Base-by-base conservation (phyloP, 2,329 filamentous ascomycete species). In the Xylariaceae sp. region DNA sequence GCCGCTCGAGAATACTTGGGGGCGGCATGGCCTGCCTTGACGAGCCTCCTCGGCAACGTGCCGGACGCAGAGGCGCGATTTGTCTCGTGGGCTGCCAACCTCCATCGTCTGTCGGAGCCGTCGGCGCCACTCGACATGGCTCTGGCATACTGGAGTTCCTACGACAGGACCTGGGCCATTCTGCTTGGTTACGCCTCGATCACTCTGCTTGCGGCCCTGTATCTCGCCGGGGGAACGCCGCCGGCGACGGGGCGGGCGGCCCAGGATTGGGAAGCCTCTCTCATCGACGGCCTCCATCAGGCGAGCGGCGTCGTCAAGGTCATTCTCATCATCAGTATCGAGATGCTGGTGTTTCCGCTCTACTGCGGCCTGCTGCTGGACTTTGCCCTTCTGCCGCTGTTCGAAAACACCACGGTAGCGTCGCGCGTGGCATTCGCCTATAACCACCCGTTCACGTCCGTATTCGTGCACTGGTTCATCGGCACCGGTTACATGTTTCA, bases 401-500 rank as follows among this genome's bases (percentile, higher is more conserved):
- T 98, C 58, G 83, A 88, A 48, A 73, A 81, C 46, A 83, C 88
- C 1, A 89, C 85, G 1, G 64, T 96, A 36, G 74, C 75, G 47
- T 88, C 86, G 6, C 79, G 92, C 15, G 67, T 94, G 36, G 68
- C 79, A 3, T 98, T 95, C 55, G 87, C 87, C 2, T 68, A 78
- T 38, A 73, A 79, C 44, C 88, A 83, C 44, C 92, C 92, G 0
- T 74, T 90, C 50, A 96, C 88, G 1, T 95, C 90, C 11, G 78
- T 94, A 11, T 98, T 98, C 60, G 85, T 97, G 36, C 92, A 98
- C 61, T 98, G 92, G 92, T 98, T 98, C 57, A 83, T 96, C 40
- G 92, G 92, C 34, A 98, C 92, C 3, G 94, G 89, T 47, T 98
- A 98, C 64, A 98, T 98, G 94, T 98, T 98, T 66, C 92, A 98